A percentile compares a stretch with the other conserved stretches of the same genome.
These are phyloP conservation scores for Chalciporus piperatus DNA, from an alignment of 768 basidiomycete genomes.

Conservation along the genomic window DNA sequence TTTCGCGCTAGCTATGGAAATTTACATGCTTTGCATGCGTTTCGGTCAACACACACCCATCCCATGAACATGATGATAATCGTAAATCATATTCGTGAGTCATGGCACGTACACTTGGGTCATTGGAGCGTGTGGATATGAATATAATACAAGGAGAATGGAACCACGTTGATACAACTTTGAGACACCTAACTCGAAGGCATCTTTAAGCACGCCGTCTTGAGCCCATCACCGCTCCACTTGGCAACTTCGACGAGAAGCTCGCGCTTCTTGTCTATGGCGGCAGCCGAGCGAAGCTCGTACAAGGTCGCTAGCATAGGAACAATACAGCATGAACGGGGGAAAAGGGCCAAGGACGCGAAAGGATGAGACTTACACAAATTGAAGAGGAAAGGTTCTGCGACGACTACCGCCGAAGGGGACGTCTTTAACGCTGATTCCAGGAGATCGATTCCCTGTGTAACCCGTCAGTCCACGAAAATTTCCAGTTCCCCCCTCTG, in stretches of 20 bases:
- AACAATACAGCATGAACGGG: not conserved
- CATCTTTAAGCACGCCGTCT: slow-evolving; percentile 76
- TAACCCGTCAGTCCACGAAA: not conserved
- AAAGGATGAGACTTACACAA: slow-evolving; percentile 51
- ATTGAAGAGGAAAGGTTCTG: slow-evolving; percentile 85
- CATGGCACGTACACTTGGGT: no score
- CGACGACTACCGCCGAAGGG: slow-evolving; percentile 68
- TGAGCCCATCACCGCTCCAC: slow-evolving; percentile 85
- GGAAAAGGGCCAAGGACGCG: not conserved
- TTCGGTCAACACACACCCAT: not conserved
- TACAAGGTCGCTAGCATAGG: slow-evolving; percentile 68
- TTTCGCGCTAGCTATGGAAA: slow-evolving; percentile 25
- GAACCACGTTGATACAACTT: no score
- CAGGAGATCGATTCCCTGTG: slow-evolving; percentile 67
- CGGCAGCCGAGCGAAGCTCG: slow-evolving; percentile 71
- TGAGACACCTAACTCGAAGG: slow-evolving; percentile 45
- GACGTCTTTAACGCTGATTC: slow-evolving; percentile 61
- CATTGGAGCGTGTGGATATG: no score
- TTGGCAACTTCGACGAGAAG: slow-evolving; percentile 74
- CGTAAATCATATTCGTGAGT: no score
- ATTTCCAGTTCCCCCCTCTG: not conserved
- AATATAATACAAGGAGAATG: not conserved
- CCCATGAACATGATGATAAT: not conserved
- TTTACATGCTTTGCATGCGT: slow-evolving; percentile 8
- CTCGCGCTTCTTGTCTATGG: slow-evolving; percentile 72